These are phyloP conservation scores for Solanum boliviense DNA, from an alignment of 257 asterid genomes.

Conservation along the genomic window DNA sequence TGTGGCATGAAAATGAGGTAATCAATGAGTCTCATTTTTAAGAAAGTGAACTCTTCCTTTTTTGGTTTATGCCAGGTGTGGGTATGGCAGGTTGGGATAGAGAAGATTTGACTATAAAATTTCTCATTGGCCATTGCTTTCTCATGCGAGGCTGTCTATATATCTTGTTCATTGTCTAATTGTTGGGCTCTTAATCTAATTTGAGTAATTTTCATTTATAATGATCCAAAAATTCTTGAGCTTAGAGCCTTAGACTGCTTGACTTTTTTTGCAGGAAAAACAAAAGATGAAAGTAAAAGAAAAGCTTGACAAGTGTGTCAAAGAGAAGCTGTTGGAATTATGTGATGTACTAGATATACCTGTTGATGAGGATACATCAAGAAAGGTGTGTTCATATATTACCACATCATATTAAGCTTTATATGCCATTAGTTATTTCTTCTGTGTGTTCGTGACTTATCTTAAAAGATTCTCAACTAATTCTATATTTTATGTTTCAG, in stretches of 20 bases:
- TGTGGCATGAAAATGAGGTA: conserved; percentile 87
- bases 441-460: background rate
- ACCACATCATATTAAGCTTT: background rate
- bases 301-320: conserved; percentile 68
- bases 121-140: background rate
- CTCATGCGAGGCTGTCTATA: background rate
- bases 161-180: background rate
- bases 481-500: conserved; percentile 25
- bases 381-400: conserved; percentile 50
- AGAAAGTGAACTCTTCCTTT: background rate
- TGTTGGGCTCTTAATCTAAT: background rate
- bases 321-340: conserved; percentile 73
- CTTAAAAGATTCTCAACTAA: background rate
- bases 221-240: background rate
- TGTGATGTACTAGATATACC: conserved; percentile 77
- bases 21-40: background rate
- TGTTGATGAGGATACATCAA: conserved; percentile 39
- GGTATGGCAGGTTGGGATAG: background rate
- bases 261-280: conserved; percentile 49
- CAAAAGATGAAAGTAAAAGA: conserved; percentile 63
- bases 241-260: background rate
- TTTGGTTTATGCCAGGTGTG: background rate
- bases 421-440: background rate
- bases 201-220: background rate
- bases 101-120: background rate